Percentiles rank a stretch among this genome's conserved stretches.
These are phyloP conservation scores for Gossypium aridum DNA, from an alignment of 441 rosid species.

Conservation along the genomic window DNA sequence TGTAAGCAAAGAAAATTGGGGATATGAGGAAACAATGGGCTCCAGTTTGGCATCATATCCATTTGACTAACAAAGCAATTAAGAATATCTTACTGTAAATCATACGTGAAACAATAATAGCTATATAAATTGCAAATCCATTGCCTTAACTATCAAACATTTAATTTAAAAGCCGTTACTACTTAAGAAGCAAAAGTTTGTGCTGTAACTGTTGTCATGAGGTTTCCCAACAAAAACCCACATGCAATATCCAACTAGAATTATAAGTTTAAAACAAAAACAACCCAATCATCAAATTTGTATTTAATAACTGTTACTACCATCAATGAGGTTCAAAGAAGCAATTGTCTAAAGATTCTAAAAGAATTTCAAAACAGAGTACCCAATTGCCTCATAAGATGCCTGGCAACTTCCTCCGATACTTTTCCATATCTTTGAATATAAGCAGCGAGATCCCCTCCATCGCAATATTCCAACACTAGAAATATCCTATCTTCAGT, in stretches of 20 bases:
- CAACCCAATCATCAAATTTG: constrained; percentile 32
- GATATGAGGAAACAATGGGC: neutral
- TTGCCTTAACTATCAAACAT: neutral
- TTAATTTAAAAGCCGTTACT: neutral
- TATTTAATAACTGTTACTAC: neutral
- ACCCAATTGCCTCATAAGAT: constrained; percentile 80
- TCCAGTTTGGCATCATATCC: constrained; percentile 7
- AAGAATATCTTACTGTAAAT: neutral
- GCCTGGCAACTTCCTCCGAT: constrained; percentile 62
- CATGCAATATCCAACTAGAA: neutral
- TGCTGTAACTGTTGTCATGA: constrained; percentile 1
- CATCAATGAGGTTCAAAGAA: neutral
- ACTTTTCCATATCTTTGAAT: constrained; percentile 58
- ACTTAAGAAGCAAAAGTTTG: constrained; percentile 1
- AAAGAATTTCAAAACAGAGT: constrained; percentile 1
- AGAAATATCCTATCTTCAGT: constrained; percentile 56
- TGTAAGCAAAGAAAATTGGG: neutral
- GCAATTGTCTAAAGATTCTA: neutral
- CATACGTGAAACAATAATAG: neutral
- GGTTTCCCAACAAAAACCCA: neutral
- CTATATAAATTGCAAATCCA: neutral
- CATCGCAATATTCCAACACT: constrained; percentile 83
- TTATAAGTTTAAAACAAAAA: neutral
- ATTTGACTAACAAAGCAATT: neutral
- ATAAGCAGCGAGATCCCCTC: constrained; percentile 78